Evolutionary conservation across 2,329 filamentous ascomycete genomes (phyloP), one percentile per base, ranked within the genome.

Genomic region (Keithomyces neogunnii): DNA sequence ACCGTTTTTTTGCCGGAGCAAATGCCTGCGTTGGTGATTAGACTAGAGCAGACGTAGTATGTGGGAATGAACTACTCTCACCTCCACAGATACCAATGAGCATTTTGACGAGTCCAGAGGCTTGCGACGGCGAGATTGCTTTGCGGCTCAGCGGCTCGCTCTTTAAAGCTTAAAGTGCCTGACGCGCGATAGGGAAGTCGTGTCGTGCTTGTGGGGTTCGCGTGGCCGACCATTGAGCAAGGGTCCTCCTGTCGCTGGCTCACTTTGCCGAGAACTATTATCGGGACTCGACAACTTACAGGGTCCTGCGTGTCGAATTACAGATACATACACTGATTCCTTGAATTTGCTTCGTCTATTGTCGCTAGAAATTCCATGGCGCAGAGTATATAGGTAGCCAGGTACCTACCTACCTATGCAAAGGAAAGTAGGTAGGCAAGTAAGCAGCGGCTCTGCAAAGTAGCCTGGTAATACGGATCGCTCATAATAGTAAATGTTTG

Each of bases 1-100:
- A 97, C 88, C 8, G 89, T 89, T 65, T 84, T 85, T 73, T 96
- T 97, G 62, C 93, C 93, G 47, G 92, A 85, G 73, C 91, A 97
- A 62, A 96, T 92, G 63, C 88, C 91, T 93, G 63, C 33, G 5
- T 29, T 42, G 19, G 19, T 19, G 4, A 8, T 26, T 19, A 28
- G 48, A 58, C 56, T 54, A 47, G 56, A 48, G 44, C 38, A 47
- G 36, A 13, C 42, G 43, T 10, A 39, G n/a, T 45, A 32, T 28
- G 10, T 28, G 10, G 5, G 13, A 42, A 26, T 13, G 13, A 38
- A 48, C 13, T n/a, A 32, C 36, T 39, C 69, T 63, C 75, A 86
- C 85, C 83, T 63, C 85, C 85, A 61, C 86, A 90, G 54, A 91
- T 77, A 51, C 86, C 87, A 56, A 90, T 86, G 40, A 91, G 75